Percentiles rank a stretch among this genome's conserved stretches.
phyloP scores from a whole-genome alignment of 352 stramenopile species.

The Globisporangium takayamanum region DNA sequence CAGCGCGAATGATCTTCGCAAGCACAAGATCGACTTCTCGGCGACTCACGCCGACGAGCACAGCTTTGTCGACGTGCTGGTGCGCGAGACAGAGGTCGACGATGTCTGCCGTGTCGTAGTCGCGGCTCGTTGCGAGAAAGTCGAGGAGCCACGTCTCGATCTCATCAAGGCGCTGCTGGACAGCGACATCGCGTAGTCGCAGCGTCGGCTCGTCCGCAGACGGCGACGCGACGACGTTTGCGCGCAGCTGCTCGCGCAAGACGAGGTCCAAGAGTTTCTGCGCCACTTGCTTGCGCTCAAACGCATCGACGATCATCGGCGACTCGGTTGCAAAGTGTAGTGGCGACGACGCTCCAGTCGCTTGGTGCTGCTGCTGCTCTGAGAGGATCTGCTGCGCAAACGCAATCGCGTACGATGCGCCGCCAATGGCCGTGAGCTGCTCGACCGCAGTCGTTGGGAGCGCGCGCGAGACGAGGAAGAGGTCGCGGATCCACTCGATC shows the following conservation, averaged over 20 bases:
- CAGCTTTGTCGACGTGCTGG: slow-evolving; percentile 59
- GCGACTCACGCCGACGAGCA: slow-evolving; percentile 47
- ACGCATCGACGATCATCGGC: slow-evolving; percentile 20
- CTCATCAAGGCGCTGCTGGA: slow-evolving; percentile 17
- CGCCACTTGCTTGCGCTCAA: slow-evolving; percentile 45
- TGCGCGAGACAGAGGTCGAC: slow-evolving; percentile 63
- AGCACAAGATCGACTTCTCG: slow-evolving; percentile 42
- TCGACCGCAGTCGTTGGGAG: slow-evolving; percentile 61
- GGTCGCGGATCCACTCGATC: slow-evolving; percentile 64
- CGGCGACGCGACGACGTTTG: slow-evolving; percentile 6
- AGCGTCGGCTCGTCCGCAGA: slow-evolving; percentile 7
- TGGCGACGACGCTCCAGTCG: background rate
- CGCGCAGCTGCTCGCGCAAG: slow-evolving; percentile 49
- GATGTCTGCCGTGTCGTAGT: slow-evolving; percentile 57
- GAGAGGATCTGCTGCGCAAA: slow-evolving; percentile 50
- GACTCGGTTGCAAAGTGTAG: background rate
- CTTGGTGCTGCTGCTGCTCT: background rate
- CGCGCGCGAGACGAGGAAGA: slow-evolving; percentile 67
- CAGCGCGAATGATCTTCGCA: slow-evolving; percentile 40
- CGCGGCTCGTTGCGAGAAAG: slow-evolving; percentile 49
- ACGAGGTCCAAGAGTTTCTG: slow-evolving; percentile 50
- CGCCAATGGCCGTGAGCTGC: slow-evolving; percentile 55
- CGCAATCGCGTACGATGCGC: slow-evolving; percentile 44
- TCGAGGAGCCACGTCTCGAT: slow-evolving; percentile 42
- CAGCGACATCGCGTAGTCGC: slow-evolving; percentile 12